Percentiles rank a stretch among this genome's conserved stretches.
Evolutionary conservation across 2,329 filamentous ascomycete genomes (phyloP).

Genomic region (Chaetomiaceae sp.): DNA sequence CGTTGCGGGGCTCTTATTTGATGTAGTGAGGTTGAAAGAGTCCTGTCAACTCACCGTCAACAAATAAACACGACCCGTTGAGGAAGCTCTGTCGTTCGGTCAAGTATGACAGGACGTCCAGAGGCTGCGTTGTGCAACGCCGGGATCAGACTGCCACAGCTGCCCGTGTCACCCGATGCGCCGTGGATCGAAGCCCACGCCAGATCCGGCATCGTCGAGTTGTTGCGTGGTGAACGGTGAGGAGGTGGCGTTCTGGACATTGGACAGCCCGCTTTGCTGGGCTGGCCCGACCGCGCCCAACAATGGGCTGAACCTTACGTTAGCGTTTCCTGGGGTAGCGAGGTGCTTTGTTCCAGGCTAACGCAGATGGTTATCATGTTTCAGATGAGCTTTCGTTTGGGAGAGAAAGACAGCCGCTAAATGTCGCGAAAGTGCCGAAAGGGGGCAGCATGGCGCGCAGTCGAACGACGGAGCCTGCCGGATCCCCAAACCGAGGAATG

Average conservation of each 20-base stretch:
- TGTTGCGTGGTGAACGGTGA: not conserved
- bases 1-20: no score
- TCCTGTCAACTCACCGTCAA: no score
- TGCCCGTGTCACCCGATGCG: constrained; percentile 4
- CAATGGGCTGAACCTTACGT: not conserved
- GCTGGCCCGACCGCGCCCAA: constrained; percentile 1
- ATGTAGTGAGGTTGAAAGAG: no score
- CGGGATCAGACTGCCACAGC: not conserved
- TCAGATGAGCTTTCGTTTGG: not conserved
- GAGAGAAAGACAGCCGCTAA: no score
- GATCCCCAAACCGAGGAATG: no score
- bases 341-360: no score
- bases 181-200: constrained; percentile 5
- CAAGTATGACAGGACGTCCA: not conserved
- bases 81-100: no score
- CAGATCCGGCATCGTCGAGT: constrained; percentile 11
- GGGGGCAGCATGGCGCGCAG: no score
- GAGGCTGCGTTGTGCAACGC: constrained; percentile 8
- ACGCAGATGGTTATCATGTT: no score
- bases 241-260: constrained; percentile 2
- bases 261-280: not conserved
- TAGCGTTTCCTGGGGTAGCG: not conserved
- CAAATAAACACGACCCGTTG: no score
- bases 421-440: no score
- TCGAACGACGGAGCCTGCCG: no score